phyloP scores from a whole-genome alignment of 108 stramenopile genomes.

The Skeletonema menzelii region DNA sequence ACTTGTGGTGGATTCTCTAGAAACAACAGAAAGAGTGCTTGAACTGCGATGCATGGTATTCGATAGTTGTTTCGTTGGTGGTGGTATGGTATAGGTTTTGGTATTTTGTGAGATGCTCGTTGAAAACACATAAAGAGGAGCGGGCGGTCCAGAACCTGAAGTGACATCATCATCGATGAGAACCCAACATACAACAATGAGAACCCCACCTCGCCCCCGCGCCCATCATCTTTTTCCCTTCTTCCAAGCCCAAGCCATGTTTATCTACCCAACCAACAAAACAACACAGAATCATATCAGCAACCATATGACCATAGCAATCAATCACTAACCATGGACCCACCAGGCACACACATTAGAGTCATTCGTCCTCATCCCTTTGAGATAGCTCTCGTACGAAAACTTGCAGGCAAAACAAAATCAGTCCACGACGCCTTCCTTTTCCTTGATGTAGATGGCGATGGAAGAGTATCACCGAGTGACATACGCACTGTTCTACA shows the following conservation, averaged over 20 bases:
- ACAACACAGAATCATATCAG: background rate
- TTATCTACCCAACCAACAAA: too few relatives aligned
- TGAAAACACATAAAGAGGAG: too few relatives aligned
- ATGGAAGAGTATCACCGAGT: slow-evolving; percentile 22
- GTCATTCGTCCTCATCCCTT: slow-evolving; percentile 23
- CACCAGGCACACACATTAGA: slow-evolving; percentile 10
- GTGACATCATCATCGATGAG: too few relatives aligned
- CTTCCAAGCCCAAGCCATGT: too few relatives aligned
- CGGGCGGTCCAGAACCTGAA: too few relatives aligned
- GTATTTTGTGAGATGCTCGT: background rate
- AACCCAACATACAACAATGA: background rate
- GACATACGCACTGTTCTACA: slow-evolving; percentile 39
- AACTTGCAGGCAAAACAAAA: slow-evolving; percentile 22
- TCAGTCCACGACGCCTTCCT: slow-evolving; percentile 38
- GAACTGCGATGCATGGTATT: slow-evolving; percentile 11
- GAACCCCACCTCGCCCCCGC: too few relatives aligned
- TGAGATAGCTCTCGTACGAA: slow-evolving; percentile 41
- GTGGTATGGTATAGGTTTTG: background rate
- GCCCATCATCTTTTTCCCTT: too few relatives aligned
- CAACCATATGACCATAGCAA: too few relatives aligned
- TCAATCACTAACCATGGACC: slow-evolving; percentile 3
- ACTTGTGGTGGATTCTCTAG: slow-evolving; percentile 4
- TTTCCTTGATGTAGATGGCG: slow-evolving; percentile 40
- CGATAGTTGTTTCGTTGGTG: background rate
- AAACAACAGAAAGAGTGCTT: slow-evolving; percentile 26